Base-by-base conservation (phyloP, 345 rosid species). In the Murraya koenigii region DNA sequence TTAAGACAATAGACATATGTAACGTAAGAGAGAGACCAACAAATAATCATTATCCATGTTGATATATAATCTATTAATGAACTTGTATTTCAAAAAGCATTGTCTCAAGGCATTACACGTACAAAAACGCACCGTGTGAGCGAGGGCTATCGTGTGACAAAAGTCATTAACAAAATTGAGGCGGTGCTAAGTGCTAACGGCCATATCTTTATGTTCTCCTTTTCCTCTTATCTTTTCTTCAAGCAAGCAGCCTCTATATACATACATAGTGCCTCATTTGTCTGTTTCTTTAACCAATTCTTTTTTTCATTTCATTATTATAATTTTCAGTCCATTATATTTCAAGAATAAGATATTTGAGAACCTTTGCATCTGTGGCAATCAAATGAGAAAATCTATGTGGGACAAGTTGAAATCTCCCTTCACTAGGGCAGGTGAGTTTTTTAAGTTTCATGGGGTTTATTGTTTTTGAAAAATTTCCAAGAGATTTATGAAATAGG, bases 61-160 rank as follows among this genome's bases (percentile, higher is more conserved):
- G 20, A 63, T 56, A 22, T 8, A 17, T 15, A 4, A 8, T 20
- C 38, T 7, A 13, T 8, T 19, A 26, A 30, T 64, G 64, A 23
- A 28, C 49, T 33, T 47, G 70, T 72, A 75, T 14, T 28, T 38
- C 32, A 8, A 23, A 23, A 80, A 76, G 80, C 79, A 25, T 65
- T 35, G 75, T 70, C 74, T 66, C 52, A 5, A 54, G 28, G 36
- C 70, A 78, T 80, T 59, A 79, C 91, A 84, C 91, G 91, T 85
- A 79, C 80, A 61, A 28, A 60, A 75, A 55, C 83, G 64, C 85
- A 78, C 59, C 95, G 92, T 87, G 94, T 65, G 56, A 59, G 70
- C 7, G 70, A 52, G 81, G 82, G 78, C 74, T 84, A 78, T 83
- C 92, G 86, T 86, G 88, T 74, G 63, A 74, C 72, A 13, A 25